A percentile compares a stretch with the other conserved stretches of the same genome.
Conservation (phyloP, 441 rosid genomes). For the Eruca vesicaria region DNA sequence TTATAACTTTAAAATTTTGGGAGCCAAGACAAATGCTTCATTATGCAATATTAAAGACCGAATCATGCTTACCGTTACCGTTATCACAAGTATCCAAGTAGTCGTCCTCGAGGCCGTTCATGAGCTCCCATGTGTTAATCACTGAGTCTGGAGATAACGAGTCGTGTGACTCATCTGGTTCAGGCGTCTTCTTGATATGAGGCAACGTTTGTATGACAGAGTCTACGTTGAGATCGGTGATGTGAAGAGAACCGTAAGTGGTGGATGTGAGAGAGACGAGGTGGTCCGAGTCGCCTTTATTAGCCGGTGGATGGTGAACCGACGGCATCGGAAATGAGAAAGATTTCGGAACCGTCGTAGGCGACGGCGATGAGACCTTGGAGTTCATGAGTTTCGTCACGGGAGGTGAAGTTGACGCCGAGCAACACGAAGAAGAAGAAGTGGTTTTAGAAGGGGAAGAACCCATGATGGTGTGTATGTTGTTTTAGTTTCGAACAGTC, state of each 20-base stretch:
- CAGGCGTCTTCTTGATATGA: background rate
- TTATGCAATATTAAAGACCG: slow-evolving; percentile 20
- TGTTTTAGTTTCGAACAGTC: background rate
- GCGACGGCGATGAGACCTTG: slow-evolving; percentile 20
- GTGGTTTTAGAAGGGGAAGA: slow-evolving; percentile 67
- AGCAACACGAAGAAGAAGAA: slow-evolving; percentile 27
- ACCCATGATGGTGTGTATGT: slow-evolving; percentile 45
- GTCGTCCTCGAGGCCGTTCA: slow-evolving; percentile 84
- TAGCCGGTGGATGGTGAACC: slow-evolving; percentile 82
- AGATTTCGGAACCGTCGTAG: slow-evolving; percentile 39
- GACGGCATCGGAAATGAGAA: slow-evolving; percentile 63
- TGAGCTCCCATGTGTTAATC: slow-evolving; percentile 94
- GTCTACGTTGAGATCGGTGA: slow-evolving; percentile 36
- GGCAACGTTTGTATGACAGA: slow-evolving; percentile 31
- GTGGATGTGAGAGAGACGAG: slow-evolving; percentile 80
- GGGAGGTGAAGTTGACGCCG: slow-evolving; percentile 21
- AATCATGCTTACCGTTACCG: slow-evolving; percentile 29
- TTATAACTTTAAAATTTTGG: too few relatives aligned
- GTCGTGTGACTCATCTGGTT: slow-evolving; percentile 26
- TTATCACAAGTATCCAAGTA: background rate
- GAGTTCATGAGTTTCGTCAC: slow-evolving; percentile 4
- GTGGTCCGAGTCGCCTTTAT: slow-evolving; percentile 81
- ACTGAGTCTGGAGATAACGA: slow-evolving; percentile 79
- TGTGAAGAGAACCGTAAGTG: slow-evolving; percentile 76
- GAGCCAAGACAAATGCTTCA: too few relatives aligned